Evolutionary conservation across 2,329 filamentous ascomycete genomes (phyloP), one percentile per base, ranked within the genome.

Genomic region (Hypocrella siamensis): DNA sequence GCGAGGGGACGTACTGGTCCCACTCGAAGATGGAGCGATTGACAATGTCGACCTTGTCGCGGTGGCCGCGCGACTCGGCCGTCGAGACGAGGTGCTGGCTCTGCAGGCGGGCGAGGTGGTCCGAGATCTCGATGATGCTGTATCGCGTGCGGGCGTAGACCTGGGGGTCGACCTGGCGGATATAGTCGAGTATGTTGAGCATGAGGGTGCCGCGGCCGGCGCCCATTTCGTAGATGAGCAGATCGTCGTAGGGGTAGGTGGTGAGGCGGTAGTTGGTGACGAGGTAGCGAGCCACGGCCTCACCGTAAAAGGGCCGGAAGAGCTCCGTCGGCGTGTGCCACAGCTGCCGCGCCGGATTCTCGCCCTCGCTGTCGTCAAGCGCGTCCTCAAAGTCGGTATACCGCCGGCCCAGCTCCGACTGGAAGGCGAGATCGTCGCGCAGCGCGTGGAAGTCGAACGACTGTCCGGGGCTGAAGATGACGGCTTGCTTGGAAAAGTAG

Each of bases 301-400:
- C 86, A 49, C 88, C 92, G 53, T 98, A 98, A 57, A 88, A 92
- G 0, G 92, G 90, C 19, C 83, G 74, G 60, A 98, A 98, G 15
- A 98, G 73, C 60, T 98, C 90, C 0, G 90, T 98, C 0, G 92
- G 90, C 10, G 90, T 98, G 55, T 98, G 92, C 90, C 90, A 98
- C 28, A 98, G 66, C 60, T 98, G 90, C 8, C 90, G 75, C 26
- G 82, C 79, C 30, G 59, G 82, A 34, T 80, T 73, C 29, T 70
- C 70, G 31, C 57, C 57, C 16, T 77, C 64, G 36, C 70, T 65
- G 28, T 67, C 70, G 52, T 98, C 92, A 35, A 98, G 70, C 16
- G 64, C 61, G 50, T 96, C 84, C 56, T 98, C 90, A 47, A 98
- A 96, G 41, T 82, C 74, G 29, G 75, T 80, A 53, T 96, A 98